Conservation (phyloP, 495 filamentous ascomycete genomes). For the Xylaria grammica region DNA sequence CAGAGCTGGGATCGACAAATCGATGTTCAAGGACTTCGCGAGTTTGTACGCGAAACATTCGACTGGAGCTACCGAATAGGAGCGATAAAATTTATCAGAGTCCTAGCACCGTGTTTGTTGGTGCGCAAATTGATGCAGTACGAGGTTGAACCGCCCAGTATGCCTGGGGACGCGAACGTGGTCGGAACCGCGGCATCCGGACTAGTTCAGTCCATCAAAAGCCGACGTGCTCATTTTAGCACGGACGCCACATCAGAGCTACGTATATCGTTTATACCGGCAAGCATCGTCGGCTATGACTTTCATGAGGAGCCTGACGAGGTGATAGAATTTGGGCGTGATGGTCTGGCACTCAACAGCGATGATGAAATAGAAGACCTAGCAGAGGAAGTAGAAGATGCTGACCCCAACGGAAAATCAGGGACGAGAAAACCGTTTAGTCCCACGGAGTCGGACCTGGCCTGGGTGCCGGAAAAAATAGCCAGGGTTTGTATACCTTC, state of each 20-base stretch:
- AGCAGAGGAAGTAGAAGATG: conserved; percentile 47
- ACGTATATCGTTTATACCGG: conserved; percentile 76
- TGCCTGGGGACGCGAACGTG: conserved; percentile 44
- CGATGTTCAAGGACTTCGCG: conserved; percentile 69
- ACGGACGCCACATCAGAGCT: conserved; percentile 79
- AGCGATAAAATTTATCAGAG: conserved; percentile 82
- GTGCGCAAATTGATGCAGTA: conserved; percentile 63
- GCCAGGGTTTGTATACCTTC: conserved; percentile 73
- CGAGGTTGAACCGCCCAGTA: conserved; percentile 29
- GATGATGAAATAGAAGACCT: conserved; percentile 62
- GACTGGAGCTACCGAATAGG: conserved; percentile 82
- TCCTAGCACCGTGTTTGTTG: conserved; percentile 79
- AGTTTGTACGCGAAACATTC: conserved; percentile 78
- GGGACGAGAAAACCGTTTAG: conserved; percentile 61
- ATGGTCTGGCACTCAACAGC: conserved; percentile 56
- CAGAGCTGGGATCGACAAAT: conserved; percentile 68
- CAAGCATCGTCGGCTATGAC: conserved; percentile 77
- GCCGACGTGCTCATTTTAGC: conserved; percentile 67
- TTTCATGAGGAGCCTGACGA: conserved; percentile 71
- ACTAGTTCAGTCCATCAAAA: conserved; percentile 67
- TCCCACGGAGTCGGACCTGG: conserved; percentile 69
- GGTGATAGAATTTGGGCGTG: conserved; percentile 51
- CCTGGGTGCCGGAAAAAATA: conserved; percentile 78
- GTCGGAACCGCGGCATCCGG: conserved; percentile 49
- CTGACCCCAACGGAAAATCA: conserved; percentile 28